phyloP scores from a whole-genome alignment of 495 filamentous ascomycete genomes.

The Aspergillus cavernicola region DNA sequence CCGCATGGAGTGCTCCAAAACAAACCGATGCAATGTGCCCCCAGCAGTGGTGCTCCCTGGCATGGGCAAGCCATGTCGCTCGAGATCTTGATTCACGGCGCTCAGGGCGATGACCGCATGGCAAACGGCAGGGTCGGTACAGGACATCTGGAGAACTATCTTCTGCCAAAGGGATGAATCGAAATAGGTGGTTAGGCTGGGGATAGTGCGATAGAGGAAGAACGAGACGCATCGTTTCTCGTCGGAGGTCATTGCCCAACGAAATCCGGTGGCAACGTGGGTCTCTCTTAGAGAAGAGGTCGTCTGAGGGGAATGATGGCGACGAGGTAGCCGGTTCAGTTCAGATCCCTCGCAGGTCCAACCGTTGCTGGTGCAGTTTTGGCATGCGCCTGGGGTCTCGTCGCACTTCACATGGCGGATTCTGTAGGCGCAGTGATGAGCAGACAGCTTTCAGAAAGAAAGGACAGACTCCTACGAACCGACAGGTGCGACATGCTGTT shows the following conservation, averaged over 20 bases:
- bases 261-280: not conserved
- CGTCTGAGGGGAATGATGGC: not conserved
- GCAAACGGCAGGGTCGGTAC: constrained; percentile 18
- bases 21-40: constrained; percentile 14
- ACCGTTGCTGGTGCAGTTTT: constrained; percentile 5
- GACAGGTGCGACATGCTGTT: constrained; percentile 11
- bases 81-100: constrained; percentile 17
- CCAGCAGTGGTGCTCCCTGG: constrained; percentile 7
- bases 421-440: not conserved
- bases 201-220: constrained; percentile 1
- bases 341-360: constrained; percentile 11
- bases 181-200: not conserved
- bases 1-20: constrained; percentile 16
- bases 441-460: not conserved
- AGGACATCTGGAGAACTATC: not conserved
- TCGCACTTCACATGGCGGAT: constrained; percentile 12
- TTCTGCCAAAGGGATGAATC: constrained; percentile 9
- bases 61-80: constrained; percentile 7
- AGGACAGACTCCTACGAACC: not conserved
- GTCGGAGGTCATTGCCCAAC: constrained; percentile 5
- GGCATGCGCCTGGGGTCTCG: constrained; percentile 4
- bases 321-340: not conserved
- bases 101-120: constrained; percentile 19
- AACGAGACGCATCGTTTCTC: constrained; percentile 11
- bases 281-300: not conserved